Evolutionary conservation across 2,329 filamentous ascomycete species (phyloP).

Genomic region (Cytospora mali): DNA sequence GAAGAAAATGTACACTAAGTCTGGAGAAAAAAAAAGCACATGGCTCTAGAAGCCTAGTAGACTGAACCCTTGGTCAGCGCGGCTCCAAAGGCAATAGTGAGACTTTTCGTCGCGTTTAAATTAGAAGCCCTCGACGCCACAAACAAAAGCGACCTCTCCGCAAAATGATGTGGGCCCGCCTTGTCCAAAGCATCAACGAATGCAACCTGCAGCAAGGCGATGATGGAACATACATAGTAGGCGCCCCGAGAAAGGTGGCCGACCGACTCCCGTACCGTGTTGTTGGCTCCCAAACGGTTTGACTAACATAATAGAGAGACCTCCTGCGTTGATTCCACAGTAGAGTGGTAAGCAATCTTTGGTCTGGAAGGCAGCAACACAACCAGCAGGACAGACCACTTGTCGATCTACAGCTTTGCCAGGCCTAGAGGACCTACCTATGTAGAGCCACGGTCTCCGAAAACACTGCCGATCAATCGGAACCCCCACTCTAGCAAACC

Average conservation of each 20-base stretch:
- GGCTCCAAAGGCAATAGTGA: neutral
- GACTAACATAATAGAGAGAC: neutral
- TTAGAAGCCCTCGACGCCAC: neutral
- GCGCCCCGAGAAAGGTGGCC: neutral
- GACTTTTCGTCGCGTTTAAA: neutral
- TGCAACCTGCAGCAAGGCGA: neutral
- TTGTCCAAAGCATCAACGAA: neutral
- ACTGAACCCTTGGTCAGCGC: neutral
- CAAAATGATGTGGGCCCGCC: neutral
- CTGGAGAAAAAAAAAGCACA: neutral
- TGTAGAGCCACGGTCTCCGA: conserved; percentile 17
- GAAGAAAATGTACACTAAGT: neutral
- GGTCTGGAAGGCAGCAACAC: neutral
- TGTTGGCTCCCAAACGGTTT: neutral
- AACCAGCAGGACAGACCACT: neutral
- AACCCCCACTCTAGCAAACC: neutral
- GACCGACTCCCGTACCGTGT: neutral
- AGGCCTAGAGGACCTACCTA: neutral
- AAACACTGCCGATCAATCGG: conserved; percentile 6
- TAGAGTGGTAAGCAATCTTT: neutral
- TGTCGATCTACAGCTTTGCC: neutral
- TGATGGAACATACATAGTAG: no score
- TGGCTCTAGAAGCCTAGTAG: neutral
- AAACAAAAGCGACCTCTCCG: neutral
- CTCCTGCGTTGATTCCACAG: neutral